Evolutionary conservation across 768 basidiomycete species (phyloP).

Genomic region (Sutorius australiensis): DNA sequence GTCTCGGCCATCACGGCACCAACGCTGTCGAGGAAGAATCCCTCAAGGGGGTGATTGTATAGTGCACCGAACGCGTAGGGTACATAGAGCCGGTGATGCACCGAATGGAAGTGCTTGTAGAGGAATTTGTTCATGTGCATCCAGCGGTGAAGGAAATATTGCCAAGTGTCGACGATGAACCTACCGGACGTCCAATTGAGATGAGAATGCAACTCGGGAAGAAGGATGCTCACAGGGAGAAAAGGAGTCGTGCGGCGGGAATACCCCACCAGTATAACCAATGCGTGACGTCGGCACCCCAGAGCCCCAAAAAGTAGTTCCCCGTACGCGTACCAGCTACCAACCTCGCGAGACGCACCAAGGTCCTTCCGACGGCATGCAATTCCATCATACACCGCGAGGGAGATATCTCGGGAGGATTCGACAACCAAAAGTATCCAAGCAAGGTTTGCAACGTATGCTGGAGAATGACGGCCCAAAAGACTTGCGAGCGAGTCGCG

Average conservation of each 20-base stretch:
- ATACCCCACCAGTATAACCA: constrained; percentile 92
- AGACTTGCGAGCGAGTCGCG: constrained; percentile 66
- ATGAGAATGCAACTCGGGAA: not conserved
- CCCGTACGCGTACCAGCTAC: constrained; percentile 42
- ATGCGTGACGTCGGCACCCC: constrained; percentile 48
- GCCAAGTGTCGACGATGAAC: constrained; percentile 95
- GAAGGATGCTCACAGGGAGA: constrained; percentile 70
- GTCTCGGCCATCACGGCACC: constrained; percentile 78
- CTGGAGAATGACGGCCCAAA: constrained; percentile 80
- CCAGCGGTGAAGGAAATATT: constrained; percentile 90
- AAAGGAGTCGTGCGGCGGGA: constrained; percentile 65
- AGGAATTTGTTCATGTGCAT: constrained; percentile 91
- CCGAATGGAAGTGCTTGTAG: constrained; percentile 88
- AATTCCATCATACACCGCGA: constrained; percentile 42
- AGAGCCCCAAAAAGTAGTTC: constrained; percentile 32
- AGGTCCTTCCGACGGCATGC: constrained; percentile 37
- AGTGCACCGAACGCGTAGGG: constrained; percentile 96
- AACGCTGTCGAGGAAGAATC: constrained; percentile 81
- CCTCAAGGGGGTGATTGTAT: constrained; percentile 97
- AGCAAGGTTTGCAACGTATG: constrained; percentile 80
- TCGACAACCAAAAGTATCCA: constrained; percentile 64
- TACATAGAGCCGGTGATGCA: constrained; percentile 94
- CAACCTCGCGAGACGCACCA: constrained; percentile 38
- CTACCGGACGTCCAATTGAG: constrained; percentile 37
- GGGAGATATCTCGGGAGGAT: constrained; percentile 31